phyloP scores from a whole-genome alignment of 139 green algal genomes.

The Micractinium conductrix region DNA sequence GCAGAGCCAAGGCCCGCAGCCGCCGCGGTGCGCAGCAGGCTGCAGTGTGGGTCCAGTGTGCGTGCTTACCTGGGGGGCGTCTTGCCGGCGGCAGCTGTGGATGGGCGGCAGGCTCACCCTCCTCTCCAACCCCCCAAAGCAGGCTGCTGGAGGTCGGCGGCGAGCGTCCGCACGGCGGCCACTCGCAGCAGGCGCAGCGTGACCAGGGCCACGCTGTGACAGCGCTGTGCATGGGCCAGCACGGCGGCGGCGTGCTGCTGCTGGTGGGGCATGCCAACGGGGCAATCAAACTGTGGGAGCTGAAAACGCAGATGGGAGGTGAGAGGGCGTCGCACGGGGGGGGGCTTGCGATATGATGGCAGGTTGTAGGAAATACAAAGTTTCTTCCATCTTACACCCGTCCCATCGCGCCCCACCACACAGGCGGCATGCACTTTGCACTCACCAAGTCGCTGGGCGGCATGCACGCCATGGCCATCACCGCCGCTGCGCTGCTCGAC shows the following conservation, averaged over 20 bases:
- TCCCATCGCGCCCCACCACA: no score
- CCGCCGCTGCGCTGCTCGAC: constrained; percentile 31
- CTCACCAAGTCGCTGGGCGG: constrained; percentile 27
- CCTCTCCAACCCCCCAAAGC: not conserved
- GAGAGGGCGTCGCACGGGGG: no score
- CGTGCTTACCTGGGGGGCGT: not conserved
- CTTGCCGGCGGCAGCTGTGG: no score
- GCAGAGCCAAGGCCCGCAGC: not conserved
- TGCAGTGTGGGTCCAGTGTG: not conserved
- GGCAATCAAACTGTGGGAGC: constrained; percentile 36
- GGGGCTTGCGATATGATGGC: not conserved
- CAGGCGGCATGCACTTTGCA: constrained; percentile 34
- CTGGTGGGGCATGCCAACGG: constrained; percentile 40
- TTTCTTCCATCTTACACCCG: no score
- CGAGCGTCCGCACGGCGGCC: not conserved
- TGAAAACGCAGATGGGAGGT: constrained; percentile 38
- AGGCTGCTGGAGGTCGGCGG: constrained; percentile 26
- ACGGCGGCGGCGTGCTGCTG: constrained; percentile 34
- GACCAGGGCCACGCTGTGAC: constrained; percentile 21
- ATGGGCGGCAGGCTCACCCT: not conserved
- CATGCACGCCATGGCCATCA: constrained; percentile 37
- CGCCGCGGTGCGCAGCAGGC: not conserved
- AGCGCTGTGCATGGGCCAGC: constrained; percentile 35
- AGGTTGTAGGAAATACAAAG: not conserved
- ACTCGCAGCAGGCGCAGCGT: not conserved